Base-by-base conservation (phyloP, 2,329 filamentous ascomycete species). In the Chrysoporthe austroafricana region DNA sequence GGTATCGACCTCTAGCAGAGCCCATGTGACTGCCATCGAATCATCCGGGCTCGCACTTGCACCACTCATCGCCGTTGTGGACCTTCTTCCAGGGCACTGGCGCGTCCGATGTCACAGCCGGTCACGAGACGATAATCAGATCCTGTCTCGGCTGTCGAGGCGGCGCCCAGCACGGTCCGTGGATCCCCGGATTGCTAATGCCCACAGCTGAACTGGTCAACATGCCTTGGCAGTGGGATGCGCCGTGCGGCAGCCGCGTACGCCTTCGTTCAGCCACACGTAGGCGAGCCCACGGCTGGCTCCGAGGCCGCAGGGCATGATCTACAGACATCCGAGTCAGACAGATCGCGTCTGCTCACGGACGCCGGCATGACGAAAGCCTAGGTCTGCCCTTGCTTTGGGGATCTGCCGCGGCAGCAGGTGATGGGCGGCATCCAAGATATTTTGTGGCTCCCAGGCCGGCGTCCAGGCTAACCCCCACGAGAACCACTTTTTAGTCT, bases 401-500 rank as follows among this genome's bases (percentile, higher is more conserved):
- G 26, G 13, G n/a, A n/a, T 14, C 32, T 21, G 21, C 21, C 26
- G 14, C 32, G 50, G 32, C 50, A 54, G 21, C 48, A 52, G 21
- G 9, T 32, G 26, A 34, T 26, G 5, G 16, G 32, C 50, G 50
- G 32, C 26, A 4, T 39, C 50, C 50, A 13, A 16, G 26, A 11
- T 52, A 26, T 14, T 32, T 54, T 54, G 21, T 54, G 50, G 50
- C 50, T 21, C 46, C 58, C 56, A 52, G 59, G 59, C 58, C 60
- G 62, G 44, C 52, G 44, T 18, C 63, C 48, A 57, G 9, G 32
- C 64, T 66, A 36, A 66, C 67, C 67, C 67, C 67, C 67, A 69
- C 63, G 67, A 65, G 54, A 44, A 52, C 67, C 67, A 62, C 63
- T 62, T 69, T 66, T 64, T 59, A 66, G 62, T 59, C 58, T 59